phyloP scores from a whole-genome alignment of 495 filamentous ascomycete species.

The Aspergillus mulundensis region DNA sequence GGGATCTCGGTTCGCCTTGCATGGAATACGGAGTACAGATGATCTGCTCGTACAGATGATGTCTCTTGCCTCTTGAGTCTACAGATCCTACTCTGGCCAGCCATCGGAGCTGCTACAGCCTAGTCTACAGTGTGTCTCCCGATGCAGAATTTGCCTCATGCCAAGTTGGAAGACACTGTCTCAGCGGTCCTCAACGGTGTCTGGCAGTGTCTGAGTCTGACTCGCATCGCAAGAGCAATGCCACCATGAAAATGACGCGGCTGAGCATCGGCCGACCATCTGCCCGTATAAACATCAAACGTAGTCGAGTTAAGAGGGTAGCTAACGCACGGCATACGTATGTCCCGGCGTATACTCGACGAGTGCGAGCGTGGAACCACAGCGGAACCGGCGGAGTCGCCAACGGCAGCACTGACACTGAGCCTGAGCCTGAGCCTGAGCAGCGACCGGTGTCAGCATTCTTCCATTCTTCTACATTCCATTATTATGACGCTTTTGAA shows the following conservation, averaged over 20 bases:
- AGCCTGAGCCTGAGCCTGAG: too few relatives aligned
- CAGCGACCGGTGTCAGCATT: neutral
- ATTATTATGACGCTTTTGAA: neutral
- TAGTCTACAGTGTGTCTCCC: neutral
- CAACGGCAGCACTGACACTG: neutral
- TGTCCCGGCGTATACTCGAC: neutral
- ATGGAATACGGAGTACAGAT: neutral
- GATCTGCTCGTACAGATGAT: neutral
- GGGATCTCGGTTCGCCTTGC: conserved; percentile 7
- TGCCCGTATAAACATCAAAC: neutral
- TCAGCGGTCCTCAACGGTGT: neutral
- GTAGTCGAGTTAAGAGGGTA: neutral
- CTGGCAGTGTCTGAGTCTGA: conserved; percentile 2
- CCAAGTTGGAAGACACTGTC: conserved; percentile 2
- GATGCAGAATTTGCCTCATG: conserved; percentile 1
- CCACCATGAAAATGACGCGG: neutral
- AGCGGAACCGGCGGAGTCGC: conserved; percentile 10
- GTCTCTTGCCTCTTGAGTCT: too few relatives aligned
- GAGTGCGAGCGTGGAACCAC: conserved; percentile 5
- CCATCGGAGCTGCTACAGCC: too few relatives aligned
- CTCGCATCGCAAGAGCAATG: neutral
- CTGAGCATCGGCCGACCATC: neutral
- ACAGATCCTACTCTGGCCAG: too few relatives aligned
- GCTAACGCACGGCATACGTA: conserved; percentile 2
- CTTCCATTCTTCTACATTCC: neutral